Base-by-base conservation (phyloP, 129 eudicot genomes). In the Saposhnikovia divaricata region DNA sequence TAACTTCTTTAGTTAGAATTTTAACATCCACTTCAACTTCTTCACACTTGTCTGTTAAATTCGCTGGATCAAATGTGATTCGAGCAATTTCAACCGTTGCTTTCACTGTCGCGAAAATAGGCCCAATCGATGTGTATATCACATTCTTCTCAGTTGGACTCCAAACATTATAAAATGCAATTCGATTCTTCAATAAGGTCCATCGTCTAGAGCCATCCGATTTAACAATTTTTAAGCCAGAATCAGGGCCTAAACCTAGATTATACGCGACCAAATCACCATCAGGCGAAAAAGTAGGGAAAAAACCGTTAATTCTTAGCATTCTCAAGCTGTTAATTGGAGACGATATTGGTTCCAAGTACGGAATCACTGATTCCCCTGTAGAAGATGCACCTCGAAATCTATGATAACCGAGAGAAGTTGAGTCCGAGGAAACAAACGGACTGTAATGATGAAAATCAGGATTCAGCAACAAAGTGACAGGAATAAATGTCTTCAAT, bases 141-240 rank as follows among this genome's bases (percentile, higher is more conserved):
- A 91, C 98, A 77, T 89, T 85, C 15, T 82, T 79, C 48, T 85
- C 91, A 14, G 79, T 82, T 2, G 94, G 96, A 65, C 88, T 85
- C 98, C 98, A 93, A 0, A 91, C 85, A 45, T 88, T 91, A 80
- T 53, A 77, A 37, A 93, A 93, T 4, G 96, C 47, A 2, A 82
- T 74, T 23, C 96, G 84, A 23, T 79, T 87, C 72, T 81, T 86
- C 0, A 91, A 59, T 82, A 93, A 28, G 5, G 72, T 88, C 98
- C 98, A 93, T 44, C 90, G 50, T 50, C 85, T 91, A 25, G 97
- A 87, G 4, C 97, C 97, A 66, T 91, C 93, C n/a, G 93, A 88
- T 87, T 88, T 91, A 69, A 93, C 82, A 37, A 93, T 79, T 43
- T 85, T 85, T 2, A 93, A 28, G 79, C 97, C 98, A 19, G 89